Evolutionary conservation across 352 stramenopile species (phyloP).

Genomic region (Phytophthora foliorum): DNA sequence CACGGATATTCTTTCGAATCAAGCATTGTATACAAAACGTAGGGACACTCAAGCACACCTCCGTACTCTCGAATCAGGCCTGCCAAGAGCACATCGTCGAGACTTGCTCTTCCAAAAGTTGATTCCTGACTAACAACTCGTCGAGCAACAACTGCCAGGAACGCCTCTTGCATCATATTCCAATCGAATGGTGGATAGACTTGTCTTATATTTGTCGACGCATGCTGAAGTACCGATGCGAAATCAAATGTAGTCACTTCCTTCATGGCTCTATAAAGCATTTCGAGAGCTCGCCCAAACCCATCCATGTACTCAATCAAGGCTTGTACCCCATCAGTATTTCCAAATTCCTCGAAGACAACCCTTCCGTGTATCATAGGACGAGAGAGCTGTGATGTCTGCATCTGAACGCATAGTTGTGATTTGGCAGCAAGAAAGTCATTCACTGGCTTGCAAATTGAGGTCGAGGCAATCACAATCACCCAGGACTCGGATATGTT

Average conservation of each 20-base stretch:
- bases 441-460: background rate
- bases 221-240: background rate
- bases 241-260: background rate
- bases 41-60: too few species aligned
- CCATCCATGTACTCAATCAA: background rate
- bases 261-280: background rate
- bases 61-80: too few species aligned
- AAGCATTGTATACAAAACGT: too few species aligned
- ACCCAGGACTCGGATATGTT: background rate
- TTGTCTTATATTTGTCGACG: background rate
- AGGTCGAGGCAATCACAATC: background rate
- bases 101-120: too few species aligned
- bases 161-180: too few species aligned
- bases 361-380: background rate
- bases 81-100: too few species aligned
- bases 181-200: too few species aligned
- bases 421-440: background rate
- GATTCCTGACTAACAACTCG: too few species aligned
- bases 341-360: background rate
- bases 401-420: background rate
- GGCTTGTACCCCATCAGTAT: background rate
- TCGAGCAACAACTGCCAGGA: too few species aligned
- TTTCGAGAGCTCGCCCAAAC: background rate
- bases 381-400: background rate
- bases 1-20: too few species aligned